Evolutionary conservation across 169 alveolate genomes (phyloP), one percentile per base, ranked within the genome.

Genomic region (Plasmodium relictum): DNA sequence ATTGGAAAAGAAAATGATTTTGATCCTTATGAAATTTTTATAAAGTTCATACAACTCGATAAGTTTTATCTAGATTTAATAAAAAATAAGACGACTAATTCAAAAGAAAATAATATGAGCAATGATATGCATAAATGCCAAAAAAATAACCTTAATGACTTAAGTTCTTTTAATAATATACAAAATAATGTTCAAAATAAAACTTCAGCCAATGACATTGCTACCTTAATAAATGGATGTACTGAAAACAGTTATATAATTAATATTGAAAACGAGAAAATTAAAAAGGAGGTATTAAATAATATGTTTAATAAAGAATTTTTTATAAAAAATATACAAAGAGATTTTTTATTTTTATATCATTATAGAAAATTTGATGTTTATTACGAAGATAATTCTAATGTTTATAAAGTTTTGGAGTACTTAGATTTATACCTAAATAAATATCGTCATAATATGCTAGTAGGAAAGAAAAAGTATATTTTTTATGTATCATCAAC

Each of bases 311-410:
- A 78, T 42, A 78, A 24, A 78, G 66, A 78, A 20, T 65, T 78
- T 50, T 78, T 78, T 14, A 78, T 78, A 26, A 62, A 78, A 16
- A 78, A 31, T 14, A 68, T 65, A 6, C 71, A 63, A 20, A 78
- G 58, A 65, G 89, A 78, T 56, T 45, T 78, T 26, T 18, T 78
- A 63, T 78, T 78, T 69, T 41, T 78, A 42, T 78, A 78, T 44
- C 89, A 78, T 65, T 78, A 78, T 39, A 48, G 89, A 48, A 78
- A 78, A 26, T 78, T 78, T 58, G 89, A 78, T 26, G 50, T 70
- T 6, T 78, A 78, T 50, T 78, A 65, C 31, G 89, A 78, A 65
- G 74, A 58, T 42, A 78, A 50, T 69, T 14, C 89, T 10, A 78
- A 78, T 50, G 78, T 78, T 10, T 78, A 78, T 44, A 78, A 78